These are phyloP conservation scores for Penicillium crustosum DNA, from an alignment of 2,329 filamentous ascomycete species.

Conservation along the genomic window DNA sequence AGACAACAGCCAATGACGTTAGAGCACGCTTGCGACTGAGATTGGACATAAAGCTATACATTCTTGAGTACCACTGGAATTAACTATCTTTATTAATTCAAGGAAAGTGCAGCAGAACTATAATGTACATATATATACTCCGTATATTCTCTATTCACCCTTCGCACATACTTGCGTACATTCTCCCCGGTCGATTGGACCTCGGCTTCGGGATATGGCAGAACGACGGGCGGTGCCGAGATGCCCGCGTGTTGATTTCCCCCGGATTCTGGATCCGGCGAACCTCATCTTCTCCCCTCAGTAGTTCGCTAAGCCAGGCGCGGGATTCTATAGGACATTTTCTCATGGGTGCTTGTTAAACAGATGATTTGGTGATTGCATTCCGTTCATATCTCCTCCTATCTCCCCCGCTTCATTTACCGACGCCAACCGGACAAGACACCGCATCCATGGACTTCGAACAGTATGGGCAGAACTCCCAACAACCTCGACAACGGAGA, in stretches of 20 bases:
- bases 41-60: neutral
- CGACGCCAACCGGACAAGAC: slow-evolving; percentile 24
- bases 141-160: neutral
- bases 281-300: slow-evolving; percentile 13
- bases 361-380: slow-evolving; percentile 21
- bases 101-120: neutral
- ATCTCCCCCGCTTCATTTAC: slow-evolving; percentile 14
- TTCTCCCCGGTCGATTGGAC: slow-evolving; percentile 21
- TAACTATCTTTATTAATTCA: neutral
- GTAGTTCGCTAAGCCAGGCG: slow-evolving; percentile 1
- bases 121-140: neutral
- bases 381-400: neutral
- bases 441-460: slow-evolving; percentile 45
- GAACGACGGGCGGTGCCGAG: slow-evolving; percentile 35
- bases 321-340: slow-evolving; percentile 3
- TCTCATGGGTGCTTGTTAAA: slow-evolving; percentile 6
- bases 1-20: neutral
- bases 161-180: neutral
- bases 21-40: neutral
- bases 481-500: slow-evolving; percentile 53
- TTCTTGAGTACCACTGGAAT: neutral
- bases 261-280: slow-evolving; percentile 34
- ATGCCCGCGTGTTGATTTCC: slow-evolving; percentile 27
- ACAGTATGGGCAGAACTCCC: slow-evolving; percentile 38
- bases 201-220: slow-evolving; percentile 39